phyloP scores from a whole-genome alignment of 176 grass and related monocot genomes.

The Oryza coarctata region DNA sequence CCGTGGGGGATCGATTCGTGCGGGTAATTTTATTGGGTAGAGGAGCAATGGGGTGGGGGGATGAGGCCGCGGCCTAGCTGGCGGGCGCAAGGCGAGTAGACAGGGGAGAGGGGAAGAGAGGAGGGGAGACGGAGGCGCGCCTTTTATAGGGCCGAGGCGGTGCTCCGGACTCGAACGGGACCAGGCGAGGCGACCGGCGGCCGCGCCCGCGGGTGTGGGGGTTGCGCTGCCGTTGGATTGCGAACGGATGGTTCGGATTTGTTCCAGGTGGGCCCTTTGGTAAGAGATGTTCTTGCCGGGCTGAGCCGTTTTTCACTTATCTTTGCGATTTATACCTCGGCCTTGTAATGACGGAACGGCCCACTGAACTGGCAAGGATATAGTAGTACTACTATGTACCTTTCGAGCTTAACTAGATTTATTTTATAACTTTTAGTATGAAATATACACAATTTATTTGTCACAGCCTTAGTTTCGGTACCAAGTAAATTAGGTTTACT shows the following conservation, averaged over 20 bases:
- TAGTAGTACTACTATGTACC: too few relatives aligned
- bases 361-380: too few relatives aligned
- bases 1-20: conserved; percentile 34
- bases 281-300: not conserved
- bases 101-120: not conserved
- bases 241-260: not conserved
- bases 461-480: too few relatives aligned
- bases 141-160: conserved; percentile 15
- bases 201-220: not conserved
- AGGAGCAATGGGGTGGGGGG: conserved; percentile 5
- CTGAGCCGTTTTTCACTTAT: not conserved
- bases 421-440: too few relatives aligned
- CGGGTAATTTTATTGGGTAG: conserved; percentile 40
- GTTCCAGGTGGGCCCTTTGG: not conserved
- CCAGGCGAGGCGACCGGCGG: not conserved
- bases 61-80: not conserved
- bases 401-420: too few relatives aligned
- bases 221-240: not conserved
- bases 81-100: not conserved
- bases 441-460: too few relatives aligned
- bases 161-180: not conserved
- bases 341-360: too few relatives aligned
- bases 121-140: not conserved
- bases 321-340: too few relatives aligned
- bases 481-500: too few relatives aligned